phyloP scores from a whole-genome alignment of 192 early-diverging fungal species.

The Coemansia sp. region DNA sequence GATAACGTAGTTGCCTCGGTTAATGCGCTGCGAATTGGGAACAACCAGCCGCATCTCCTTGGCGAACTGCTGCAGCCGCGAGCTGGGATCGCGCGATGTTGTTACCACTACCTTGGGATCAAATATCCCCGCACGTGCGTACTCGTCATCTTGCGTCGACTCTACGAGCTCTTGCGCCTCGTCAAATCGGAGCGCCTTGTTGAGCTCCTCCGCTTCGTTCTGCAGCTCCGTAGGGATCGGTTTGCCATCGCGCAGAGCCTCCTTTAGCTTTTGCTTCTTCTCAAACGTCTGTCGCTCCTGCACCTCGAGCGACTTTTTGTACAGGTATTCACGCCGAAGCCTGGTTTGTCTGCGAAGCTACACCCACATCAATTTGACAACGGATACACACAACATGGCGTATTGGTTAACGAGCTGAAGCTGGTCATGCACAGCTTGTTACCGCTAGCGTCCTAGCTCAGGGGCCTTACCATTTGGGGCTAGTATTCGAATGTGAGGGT shows the following conservation, averaged over 20 bases:
- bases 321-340: conserved; percentile 92
- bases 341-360: conserved; percentile 81
- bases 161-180: conserved; percentile 77
- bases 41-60: conserved; percentile 97
- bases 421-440: not conserved
- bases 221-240: conserved; percentile 85
- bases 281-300: conserved; percentile 93
- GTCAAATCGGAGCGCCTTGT: conserved; percentile 84
- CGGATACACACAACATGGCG: not conserved
- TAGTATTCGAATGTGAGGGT: not conserved
- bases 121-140: conserved; percentile 86
- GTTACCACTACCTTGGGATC: conserved; percentile 98
- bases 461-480: not conserved
- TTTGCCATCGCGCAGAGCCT: conserved; percentile 88
- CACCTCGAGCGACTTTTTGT: conserved; percentile 94
- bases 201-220: conserved; percentile 72
- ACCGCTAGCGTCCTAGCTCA: not conserved
- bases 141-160: conserved; percentile 96
- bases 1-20: conserved; percentile 95
- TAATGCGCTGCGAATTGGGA: conserved; percentile 96
- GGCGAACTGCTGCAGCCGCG: conserved; percentile 91
- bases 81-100: conserved; percentile 92
- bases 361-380: not conserved
- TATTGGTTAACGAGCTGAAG: not conserved
- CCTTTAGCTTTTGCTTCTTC: conserved; percentile 90